Base-by-base conservation (phyloP, 208 protist species). In the Crithidia mellificae region DNA sequence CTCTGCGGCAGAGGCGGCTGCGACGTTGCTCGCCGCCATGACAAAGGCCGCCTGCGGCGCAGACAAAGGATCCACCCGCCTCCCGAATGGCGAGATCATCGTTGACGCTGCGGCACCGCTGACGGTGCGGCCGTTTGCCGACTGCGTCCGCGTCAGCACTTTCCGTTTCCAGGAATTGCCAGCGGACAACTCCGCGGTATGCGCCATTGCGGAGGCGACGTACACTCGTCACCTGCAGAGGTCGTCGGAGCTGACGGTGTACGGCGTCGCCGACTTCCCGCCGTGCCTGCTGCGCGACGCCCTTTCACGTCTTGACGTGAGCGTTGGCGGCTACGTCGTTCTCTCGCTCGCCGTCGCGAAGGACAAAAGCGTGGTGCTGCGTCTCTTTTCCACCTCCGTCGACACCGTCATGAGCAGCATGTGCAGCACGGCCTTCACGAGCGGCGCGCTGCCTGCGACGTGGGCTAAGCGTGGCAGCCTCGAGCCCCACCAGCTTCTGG, bases 161-260 rank as follows among this genome's bases (percentile, higher is more conserved):
- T 84, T 96, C 57, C 64, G 78, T 49, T 94, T 96, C 56, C 69
- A 74, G n/a, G 87, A 90, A 30, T 63, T 96, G 22, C 91, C 91
- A 1, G 71, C 55, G 15, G 78, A 84, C 62, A 87, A 85, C 59
- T 32, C 77, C 12, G 72, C 73, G 25, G 67, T 94, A 25, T 75
- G 81, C 2, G 68, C 86, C 20, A 73, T 94, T n/a, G 92, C 87
- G 8, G 89, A 96, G 74, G 82, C 83, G 1, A 87, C 87, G 2
- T 96, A 96, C 66, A 66, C 81, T 2, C 89, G 89, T 11, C 86
- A 85, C 69, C 70, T 96, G 22, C 75, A 80, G 24, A 85, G 84
- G n/a, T 70, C 84, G n/a, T 82, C 81, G 4, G 81, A 82, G 15
- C 61, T 81, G 19, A 46, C 59, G 22, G 81, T 79, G 20, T 87